Evolutionary conservation across 2,329 filamentous ascomycete species (phyloP).

Genomic region (Paraphaeosphaeria sporulosa): DNA sequence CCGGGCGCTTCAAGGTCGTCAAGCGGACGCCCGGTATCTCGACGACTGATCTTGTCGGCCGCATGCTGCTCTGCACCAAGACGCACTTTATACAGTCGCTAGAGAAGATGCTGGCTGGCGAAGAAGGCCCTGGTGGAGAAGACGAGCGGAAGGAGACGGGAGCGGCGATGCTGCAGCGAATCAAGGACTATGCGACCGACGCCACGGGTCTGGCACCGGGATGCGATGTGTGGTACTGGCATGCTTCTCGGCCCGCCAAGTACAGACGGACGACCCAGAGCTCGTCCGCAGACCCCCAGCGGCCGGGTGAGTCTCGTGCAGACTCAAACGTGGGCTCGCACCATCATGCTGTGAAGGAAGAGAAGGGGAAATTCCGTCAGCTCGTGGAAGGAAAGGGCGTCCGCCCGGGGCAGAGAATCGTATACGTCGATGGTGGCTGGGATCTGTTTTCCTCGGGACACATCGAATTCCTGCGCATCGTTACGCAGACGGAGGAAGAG

Average conservation of each 20-base stretch:
- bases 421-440: slow-evolving; percentile 97
- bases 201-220: slow-evolving; percentile 80
- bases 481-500: slow-evolving; percentile 75
- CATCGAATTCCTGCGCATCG: slow-evolving; percentile 88
- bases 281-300: slow-evolving; percentile 19
- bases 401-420: slow-evolving; percentile 78
- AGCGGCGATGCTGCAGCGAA: slow-evolving; percentile 75
- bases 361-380: slow-evolving; percentile 70
- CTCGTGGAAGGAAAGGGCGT: slow-evolving; percentile 77
- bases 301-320: slow-evolving; percentile 33
- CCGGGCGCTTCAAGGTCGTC: slow-evolving; percentile 93
- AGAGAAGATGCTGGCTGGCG: slow-evolving; percentile 70
- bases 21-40: slow-evolving; percentile 96
- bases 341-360: slow-evolving; percentile 55
- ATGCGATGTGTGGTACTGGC: slow-evolving; percentile 87
- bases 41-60: slow-evolving; percentile 95
- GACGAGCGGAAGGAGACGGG: slow-evolving; percentile 72
- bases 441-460: slow-evolving; percentile 97
- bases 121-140: slow-evolving; percentile 74
- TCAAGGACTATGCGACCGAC: slow-evolving; percentile 87
- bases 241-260: slow-evolving; percentile 57
- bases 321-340: slow-evolving; percentile 49
- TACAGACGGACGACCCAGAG: slow-evolving; percentile 36
- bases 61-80: slow-evolving; percentile 96
- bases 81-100: slow-evolving; percentile 91